Conservation (phyloP, 176 grass and related monocot genomes). For the Triticum urartu region DNA sequence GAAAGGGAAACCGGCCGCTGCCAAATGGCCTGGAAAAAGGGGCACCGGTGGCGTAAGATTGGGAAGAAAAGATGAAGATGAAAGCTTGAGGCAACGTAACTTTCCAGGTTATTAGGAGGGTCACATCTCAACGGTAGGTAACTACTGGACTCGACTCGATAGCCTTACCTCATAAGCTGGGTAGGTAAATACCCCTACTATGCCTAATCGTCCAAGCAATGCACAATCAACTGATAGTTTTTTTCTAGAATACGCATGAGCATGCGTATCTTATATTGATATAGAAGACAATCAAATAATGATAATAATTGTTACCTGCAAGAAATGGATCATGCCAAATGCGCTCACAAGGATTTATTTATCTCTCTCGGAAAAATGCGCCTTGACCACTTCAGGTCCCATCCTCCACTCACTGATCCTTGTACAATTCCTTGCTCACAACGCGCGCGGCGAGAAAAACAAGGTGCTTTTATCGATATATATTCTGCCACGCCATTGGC, state of each 20-base stretch:
- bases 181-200: constrained; percentile 5
- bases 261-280: no score
- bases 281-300: neutral
- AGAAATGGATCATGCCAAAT: neutral
- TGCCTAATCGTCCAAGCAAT: constrained; percentile 2
- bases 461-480: neutral
- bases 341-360: neutral
- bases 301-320: neutral
- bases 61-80: neutral
- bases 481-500: neutral
- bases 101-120: constrained; percentile 44
- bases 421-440: neutral
- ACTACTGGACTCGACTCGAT: neutral
- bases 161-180: constrained; percentile 25
- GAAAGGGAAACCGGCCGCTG: neutral
- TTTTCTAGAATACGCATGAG: no score
- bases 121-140: constrained; percentile 49
- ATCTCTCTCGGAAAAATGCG: neutral
- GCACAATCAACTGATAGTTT: neutral
- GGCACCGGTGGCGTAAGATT: constrained; percentile 29
- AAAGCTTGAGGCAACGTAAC: constrained; percentile 17
- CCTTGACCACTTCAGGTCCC: constrained; percentile 9
- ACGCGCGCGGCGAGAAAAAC: neutral
- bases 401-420: neutral
- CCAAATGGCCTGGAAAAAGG: constrained; percentile 19